Evolutionary conservation across 768 basidiomycete species (phyloP).

Genomic region (Megacollybia marginata): DNA sequence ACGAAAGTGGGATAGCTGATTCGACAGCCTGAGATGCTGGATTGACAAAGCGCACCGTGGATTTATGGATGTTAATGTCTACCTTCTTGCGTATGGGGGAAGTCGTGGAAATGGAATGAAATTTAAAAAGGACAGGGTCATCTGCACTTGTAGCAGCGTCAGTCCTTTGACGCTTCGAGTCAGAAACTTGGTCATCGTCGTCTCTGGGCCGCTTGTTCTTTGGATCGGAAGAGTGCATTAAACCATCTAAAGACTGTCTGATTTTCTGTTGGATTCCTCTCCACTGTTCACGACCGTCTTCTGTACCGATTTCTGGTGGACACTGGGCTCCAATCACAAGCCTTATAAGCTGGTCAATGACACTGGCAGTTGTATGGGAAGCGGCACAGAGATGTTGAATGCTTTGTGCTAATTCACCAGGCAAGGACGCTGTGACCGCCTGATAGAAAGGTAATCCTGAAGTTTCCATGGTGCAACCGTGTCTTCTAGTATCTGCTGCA

Average conservation of each 20-base stretch:
- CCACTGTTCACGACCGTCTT: constrained; percentile 26
- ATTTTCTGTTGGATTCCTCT: constrained; percentile 26
- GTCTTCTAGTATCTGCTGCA: too few relatives aligned
- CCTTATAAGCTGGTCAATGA: constrained; percentile 34
- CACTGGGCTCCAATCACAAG: constrained; percentile 34
- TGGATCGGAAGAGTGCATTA: constrained; percentile 11
- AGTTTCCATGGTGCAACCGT: too few relatives aligned
- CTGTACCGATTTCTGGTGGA: constrained; percentile 20
- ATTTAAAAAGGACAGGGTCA: constrained; percentile 44
- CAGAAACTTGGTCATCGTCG: constrained; percentile 13
- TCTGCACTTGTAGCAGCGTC: constrained; percentile 10
- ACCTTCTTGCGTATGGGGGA: constrained; percentile 74
- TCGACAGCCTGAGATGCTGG: constrained; percentile 42
- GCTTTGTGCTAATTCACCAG: background rate
- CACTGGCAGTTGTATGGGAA: background rate
- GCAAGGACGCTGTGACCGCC: background rate
- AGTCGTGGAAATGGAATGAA: constrained; percentile 61
- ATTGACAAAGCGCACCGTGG: constrained; percentile 46
- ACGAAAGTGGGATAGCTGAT: constrained; percentile 39
- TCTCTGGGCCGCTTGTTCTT: constrained; percentile 28
- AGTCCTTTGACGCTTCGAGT: background rate
- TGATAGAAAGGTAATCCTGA: background rate
- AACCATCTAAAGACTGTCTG: constrained; percentile 19
- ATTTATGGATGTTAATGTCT: constrained; percentile 49
- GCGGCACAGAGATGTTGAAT: background rate